Evolutionary conservation across 495 filamentous ascomycete genomes (phyloP), one percentile per base, ranked within the genome.

Genomic region (Aspergillus incahuasiensis): DNA sequence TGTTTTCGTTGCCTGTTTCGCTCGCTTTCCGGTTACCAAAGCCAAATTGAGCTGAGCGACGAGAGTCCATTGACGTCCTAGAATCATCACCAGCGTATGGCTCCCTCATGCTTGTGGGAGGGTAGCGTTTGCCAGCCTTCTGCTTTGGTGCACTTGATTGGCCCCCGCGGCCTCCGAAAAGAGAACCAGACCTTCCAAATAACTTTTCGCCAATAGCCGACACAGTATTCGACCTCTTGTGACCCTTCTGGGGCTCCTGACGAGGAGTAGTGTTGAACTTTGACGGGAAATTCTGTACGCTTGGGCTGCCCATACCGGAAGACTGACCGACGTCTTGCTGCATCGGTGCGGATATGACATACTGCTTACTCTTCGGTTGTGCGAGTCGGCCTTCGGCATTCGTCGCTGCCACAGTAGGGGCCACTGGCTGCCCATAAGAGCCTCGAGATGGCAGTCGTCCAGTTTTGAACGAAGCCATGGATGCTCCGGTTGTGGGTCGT

Each of bases 371-470:
- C 59, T 81, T 86, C 35, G 94, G 94, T 68, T 95, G 92, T 54
- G 91, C 85, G 56, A 98, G 87, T 60, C 87, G 87, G 57, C 90
- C 94, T 71, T 96, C 87, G 34, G 84, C 92, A 76, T 95, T 96
- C 38, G 91, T 92, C 66, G 87, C 85, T 51, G 90, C 91, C 60
- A 97, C 83, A 56, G 89, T 86, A 28, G 94, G 91, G 52, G 89
- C 89, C 62, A 87, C 83, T 43, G 94, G 92, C 71, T 90, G 89
- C 59, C 88, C 87, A 67, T 98, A 97, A 48, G 90, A 95, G 48
- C 88, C 87, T 57, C 91, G 80, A 28, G 90, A 89, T 57, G 87
- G 85, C 50, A 94, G 75, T 38, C 85, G 76, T 49, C 79, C 78
- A 46, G 75, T 77, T 49, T 78, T 81, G 60, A 81, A 83, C 12